Evolutionary conservation across 768 basidiomycete species (phyloP).

Genomic region (Kwoniella sp.): DNA sequence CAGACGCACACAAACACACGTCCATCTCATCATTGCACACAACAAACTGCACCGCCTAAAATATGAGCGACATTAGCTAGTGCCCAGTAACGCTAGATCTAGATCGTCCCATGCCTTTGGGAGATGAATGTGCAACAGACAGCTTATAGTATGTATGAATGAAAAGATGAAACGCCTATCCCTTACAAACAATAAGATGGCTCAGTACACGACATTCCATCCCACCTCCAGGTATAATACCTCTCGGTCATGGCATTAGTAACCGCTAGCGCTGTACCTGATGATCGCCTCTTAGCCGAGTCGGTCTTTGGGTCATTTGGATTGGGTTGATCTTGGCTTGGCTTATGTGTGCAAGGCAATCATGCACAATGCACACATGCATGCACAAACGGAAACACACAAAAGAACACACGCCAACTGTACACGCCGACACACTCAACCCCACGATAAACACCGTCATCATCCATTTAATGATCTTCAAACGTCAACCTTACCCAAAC

Average conservation of each 20-base stretch:
- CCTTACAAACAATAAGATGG: not conserved
- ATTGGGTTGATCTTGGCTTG: not conserved
- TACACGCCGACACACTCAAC: no score
- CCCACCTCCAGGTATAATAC: no score
- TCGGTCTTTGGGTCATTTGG: no score
- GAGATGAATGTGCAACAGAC: no score
- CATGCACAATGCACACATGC: not conserved
- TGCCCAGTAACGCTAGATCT: no score
- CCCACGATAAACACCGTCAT: no score
- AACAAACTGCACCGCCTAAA: not conserved
- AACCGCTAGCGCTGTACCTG: not conserved
- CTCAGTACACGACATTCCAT: no score
- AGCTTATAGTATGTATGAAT: no score
- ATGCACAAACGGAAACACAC: not conserved
- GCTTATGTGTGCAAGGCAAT: not conserved
- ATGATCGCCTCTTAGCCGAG: not conserved
- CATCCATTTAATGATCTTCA: not conserved
- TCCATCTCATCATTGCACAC: not conserved
- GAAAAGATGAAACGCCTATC: not conserved
- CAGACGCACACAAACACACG: not conserved
- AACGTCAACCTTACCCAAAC: not conserved
- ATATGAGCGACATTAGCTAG: no score
- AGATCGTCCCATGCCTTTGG: no score
- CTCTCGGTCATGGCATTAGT: not conserved
- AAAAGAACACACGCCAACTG: no score